Base-by-base conservation (phyloP, 2,329 filamentous ascomycete genomes). In the Ciborinia camelliae region DNA sequence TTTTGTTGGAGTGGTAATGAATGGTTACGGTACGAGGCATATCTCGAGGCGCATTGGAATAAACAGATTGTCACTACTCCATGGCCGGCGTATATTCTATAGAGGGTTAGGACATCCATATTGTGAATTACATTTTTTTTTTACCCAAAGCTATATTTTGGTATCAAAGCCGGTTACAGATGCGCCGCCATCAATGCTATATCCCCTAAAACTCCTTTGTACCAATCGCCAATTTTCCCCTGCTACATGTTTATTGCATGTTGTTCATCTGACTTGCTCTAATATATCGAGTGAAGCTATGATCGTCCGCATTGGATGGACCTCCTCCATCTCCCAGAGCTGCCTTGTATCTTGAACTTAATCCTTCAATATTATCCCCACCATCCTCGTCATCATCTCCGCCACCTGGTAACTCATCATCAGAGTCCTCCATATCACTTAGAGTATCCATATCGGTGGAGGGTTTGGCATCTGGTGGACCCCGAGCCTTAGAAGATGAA, bases 331-430 rank as follows among this genome's bases (percentile, higher is more conserved):
- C 84, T 45, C 82, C 81, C 72, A 96, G 80, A 0, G 92, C 91
- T 51, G 90, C 84, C 74, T 90, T 84, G 75, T 97, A 98, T 68
- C 92, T 82, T 58, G 86, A 81, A 73, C 90, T 86, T 54, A 97
- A 81, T 2, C 90, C 87, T 67, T 88, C 84, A 67, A 85, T 82
- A 68, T 86, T 58, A 18, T 66, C 66, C 12, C 67, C 65, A 37
- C 65, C 65, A 28, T 66, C 67, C 20, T 68, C 82, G 30, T 79
- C 85, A n/a, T 85, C 83, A 51, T 86, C 83, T 1, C 82, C 82
- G 45, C 83, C 83, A 10, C 84, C 82, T 32, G 85, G 83, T 50
- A 84, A 81, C 30, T 87, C 84, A 23, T 83, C 80, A 28, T 83
- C 85, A 37, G 85, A 71, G 55, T 73, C 71, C 30, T 76, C 75